Evolutionary conservation across 257 asterid species (phyloP), one percentile per base, ranked within the genome.

Genomic region (Nemophila menziesii): DNA sequence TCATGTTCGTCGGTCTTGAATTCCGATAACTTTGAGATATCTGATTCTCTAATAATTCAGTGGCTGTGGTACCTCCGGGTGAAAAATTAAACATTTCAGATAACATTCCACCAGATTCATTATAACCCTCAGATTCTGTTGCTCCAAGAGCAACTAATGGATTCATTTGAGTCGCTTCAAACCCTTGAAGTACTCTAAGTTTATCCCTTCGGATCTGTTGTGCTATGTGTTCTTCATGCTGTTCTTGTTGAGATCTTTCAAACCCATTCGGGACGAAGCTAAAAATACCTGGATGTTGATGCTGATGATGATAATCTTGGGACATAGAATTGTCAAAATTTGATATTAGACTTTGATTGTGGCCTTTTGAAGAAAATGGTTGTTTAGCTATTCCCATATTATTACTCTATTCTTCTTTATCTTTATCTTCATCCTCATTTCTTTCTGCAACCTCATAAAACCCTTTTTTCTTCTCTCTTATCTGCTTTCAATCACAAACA

Each of bases 171-270:
- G 75, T n/a, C 4, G 21, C 70, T 17, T 81, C 92, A 54, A 81
- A 90, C 19, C 22, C 23, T 11, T 94, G 87, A 51, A 64, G 90
- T 3, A 64, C 73, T 29, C 94, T 51, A 11, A 85, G 68, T 33
- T 85, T 90, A 22, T 90, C 93, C 34, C 92, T 67, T 8, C 93
- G 89, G 82, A 85, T 79, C 85, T 90, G 96, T 41, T 80, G 94
- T 3, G 82, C 77, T 63, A 75, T 62, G 39, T 84, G 68, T 15
- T 74, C 61, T 3, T 61, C 66, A 3, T 20, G 12, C 7, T 41
- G 24, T 41, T 54, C 53, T 18, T 62, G 86, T 19, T 63, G 86
- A 2, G 85, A 65, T 80, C 93, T 78, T 66, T 80, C 92, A 92
- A 84, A 89, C 40, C 82, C 93, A 71, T 84, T 81, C 55, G 92